Percentiles rank a stretch among this genome's conserved stretches.
phyloP scores from a whole-genome alignment of 2,329 filamentous ascomycete genomes.

The Monilinia fructigena region DNA sequence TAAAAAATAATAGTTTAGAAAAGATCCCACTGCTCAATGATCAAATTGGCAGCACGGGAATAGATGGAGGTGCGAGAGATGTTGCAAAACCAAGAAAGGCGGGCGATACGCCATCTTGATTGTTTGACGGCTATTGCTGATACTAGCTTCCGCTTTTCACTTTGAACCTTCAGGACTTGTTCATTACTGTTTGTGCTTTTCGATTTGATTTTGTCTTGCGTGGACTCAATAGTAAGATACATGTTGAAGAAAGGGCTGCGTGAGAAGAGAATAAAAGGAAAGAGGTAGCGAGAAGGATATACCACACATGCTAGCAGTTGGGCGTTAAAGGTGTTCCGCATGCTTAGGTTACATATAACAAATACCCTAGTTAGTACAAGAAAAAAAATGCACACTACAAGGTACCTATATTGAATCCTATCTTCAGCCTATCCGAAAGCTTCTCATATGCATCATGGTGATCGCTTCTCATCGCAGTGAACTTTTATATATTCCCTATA shows the following conservation, averaged over 20 bases:
- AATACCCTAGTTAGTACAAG: background rate
- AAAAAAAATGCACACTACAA: background rate
- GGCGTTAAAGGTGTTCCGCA: background rate
- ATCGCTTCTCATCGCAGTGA: no score
- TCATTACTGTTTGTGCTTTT: background rate
- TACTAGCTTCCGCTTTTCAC: background rate
- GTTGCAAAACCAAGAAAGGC: constrained; percentile 50
- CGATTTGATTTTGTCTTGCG: background rate
- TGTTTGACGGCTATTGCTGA: background rate
- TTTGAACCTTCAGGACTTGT: background rate
- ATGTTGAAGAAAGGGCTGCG: background rate
- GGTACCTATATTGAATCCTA: background rate
- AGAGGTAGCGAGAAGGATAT: constrained; percentile 9
- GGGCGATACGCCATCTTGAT: constrained; percentile 37
- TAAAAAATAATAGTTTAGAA: constrained; percentile 45
- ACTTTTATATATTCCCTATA: no score
- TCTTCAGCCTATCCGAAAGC: no score
- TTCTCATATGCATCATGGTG: no score
- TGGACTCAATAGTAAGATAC: background rate
- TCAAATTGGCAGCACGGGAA: constrained; percentile 45
- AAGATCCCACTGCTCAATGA: constrained; percentile 57
- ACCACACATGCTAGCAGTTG: constrained; percentile 9
- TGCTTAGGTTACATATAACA: background rate
- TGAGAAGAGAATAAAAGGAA: no score
- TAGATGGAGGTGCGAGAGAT: constrained; percentile 49